Evolutionary conservation across 2,329 filamentous ascomycete genomes (phyloP).

Genomic region (Penicillium corylophilum): DNA sequence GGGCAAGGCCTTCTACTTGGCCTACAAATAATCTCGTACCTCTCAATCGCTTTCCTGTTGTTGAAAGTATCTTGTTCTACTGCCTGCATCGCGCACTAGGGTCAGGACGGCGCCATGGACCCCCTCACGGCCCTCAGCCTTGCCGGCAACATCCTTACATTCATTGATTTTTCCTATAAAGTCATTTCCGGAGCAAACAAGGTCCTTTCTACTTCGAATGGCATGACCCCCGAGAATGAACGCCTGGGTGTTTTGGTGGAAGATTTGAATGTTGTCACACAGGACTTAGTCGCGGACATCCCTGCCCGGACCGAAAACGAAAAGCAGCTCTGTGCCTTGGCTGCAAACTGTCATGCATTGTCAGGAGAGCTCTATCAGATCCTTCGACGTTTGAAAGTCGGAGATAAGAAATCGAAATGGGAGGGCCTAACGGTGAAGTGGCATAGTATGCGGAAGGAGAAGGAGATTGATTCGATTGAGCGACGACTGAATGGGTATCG

Average conservation of each 20-base stretch:
- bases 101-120: too few relatives aligned
- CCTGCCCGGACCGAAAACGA: slow-evolving; percentile 8
- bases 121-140: slow-evolving; percentile 29
- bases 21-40: too few relatives aligned
- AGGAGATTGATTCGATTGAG: slow-evolving; percentile 17
- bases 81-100: too few relatives aligned
- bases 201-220: slow-evolving; percentile 7
- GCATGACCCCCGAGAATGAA: neutral
- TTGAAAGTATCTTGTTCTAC: too few relatives aligned
- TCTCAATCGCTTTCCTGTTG: too few relatives aligned
- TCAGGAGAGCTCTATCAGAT: neutral
- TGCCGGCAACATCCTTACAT: slow-evolving; percentile 17
- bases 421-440: slow-evolving; percentile 15
- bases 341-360: too few relatives aligned
- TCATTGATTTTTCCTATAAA: slow-evolving; percentile 25
- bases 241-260: neutral
- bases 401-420: slow-evolving; percentile 15
- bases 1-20: too few relatives aligned
- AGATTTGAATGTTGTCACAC: slow-evolving; percentile 1
- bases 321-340: neutral
- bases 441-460: slow-evolving; percentile 17
- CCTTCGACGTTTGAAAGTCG: slow-evolving; percentile 4
- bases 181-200: slow-evolving; percentile 18
- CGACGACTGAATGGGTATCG: slow-evolving; percentile 8
- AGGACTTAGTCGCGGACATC: slow-evolving; percentile 1